phyloP scores from a whole-genome alignment of 768 basidiomycete species.

The Trametes cubensis region DNA sequence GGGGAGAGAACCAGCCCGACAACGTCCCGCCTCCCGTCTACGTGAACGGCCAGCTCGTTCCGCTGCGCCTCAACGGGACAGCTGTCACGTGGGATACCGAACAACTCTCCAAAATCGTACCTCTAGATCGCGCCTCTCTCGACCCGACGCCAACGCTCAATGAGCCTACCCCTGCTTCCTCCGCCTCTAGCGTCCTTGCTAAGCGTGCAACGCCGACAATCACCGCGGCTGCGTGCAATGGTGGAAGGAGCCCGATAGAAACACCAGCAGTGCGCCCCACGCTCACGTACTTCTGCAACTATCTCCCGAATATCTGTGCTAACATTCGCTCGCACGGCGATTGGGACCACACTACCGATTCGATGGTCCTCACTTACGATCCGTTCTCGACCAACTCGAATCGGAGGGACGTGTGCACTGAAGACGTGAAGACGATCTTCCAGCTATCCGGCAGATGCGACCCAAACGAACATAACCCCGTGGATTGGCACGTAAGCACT shows the following conservation, averaged over 20 bases:
- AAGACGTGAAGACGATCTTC: not conserved
- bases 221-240: not conserved
- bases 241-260: not conserved
- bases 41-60: conserved; percentile 1
- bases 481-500: conserved; percentile 5
- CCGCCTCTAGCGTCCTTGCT: no score
- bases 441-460: conserved; percentile 6
- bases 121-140: not conserved
- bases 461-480: conserved; percentile 2
- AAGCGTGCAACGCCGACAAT: conserved; percentile 1
- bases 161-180: no score
- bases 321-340: conserved; percentile 8
- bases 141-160: no score
- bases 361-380: conserved; percentile 12
- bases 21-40: conserved; percentile 13
- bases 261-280: not conserved
- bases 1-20: not conserved
- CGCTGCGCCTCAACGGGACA: not conserved
- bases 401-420: not conserved
- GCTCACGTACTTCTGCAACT: conserved; percentile 14
- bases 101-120: no score
- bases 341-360: not conserved
- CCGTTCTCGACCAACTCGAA: not conserved
- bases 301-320: conserved; percentile 6
- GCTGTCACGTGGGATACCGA: no score